Percentiles rank a stretch among this genome's conserved stretches.
phyloP scores from a whole-genome alignment of 2,329 filamentous ascomycete species.

The Nemania sp. region DNA sequence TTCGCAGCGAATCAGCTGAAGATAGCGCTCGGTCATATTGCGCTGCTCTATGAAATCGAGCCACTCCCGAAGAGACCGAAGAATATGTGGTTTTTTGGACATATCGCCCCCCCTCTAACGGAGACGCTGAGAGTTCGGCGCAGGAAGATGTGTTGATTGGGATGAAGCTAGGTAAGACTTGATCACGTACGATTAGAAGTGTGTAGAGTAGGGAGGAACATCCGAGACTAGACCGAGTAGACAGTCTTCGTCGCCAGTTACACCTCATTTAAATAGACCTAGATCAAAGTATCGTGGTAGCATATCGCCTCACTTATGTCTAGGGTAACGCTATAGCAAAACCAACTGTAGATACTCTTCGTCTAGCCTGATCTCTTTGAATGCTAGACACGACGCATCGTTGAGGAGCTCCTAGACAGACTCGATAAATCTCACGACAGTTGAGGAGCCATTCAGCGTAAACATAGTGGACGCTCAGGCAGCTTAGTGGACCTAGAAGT shows the following conservation, averaged over 20 bases:
- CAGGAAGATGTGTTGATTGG: conserved; percentile 12
- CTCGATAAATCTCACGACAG: conserved; percentile 52
- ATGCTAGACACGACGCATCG: conserved; percentile 50
- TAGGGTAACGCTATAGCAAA: conserved; percentile 39
- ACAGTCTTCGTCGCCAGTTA: not conserved
- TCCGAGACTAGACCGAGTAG: not conserved
- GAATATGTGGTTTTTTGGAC: conserved; percentile 49
- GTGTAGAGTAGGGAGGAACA: not conserved
- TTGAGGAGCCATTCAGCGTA: conserved; percentile 57
- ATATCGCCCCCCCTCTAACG: conserved; percentile 47
- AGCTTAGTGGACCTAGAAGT: conserved; percentile 35
- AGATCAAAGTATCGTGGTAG: conserved; percentile 28
- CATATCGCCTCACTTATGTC: conserved; percentile 32
- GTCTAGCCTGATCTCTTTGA: conserved; percentile 46
- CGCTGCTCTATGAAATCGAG: conserved; percentile 54
- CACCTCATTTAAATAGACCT: not conserved
- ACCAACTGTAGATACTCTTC: conserved; percentile 41
- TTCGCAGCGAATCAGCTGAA: conserved; percentile 57
- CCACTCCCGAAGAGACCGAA: conserved; percentile 43
- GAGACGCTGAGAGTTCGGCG: conserved; percentile 44
- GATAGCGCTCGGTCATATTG: conserved; percentile 52
- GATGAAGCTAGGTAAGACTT: not conserved
- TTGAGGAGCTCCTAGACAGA: conserved; percentile 51
- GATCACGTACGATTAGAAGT: not conserved
- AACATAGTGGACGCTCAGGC: conserved; percentile 55